Evolutionary conservation across 2,329 filamentous ascomycete genomes (phyloP).

Genomic region (Metarhizium guizhouense): DNA sequence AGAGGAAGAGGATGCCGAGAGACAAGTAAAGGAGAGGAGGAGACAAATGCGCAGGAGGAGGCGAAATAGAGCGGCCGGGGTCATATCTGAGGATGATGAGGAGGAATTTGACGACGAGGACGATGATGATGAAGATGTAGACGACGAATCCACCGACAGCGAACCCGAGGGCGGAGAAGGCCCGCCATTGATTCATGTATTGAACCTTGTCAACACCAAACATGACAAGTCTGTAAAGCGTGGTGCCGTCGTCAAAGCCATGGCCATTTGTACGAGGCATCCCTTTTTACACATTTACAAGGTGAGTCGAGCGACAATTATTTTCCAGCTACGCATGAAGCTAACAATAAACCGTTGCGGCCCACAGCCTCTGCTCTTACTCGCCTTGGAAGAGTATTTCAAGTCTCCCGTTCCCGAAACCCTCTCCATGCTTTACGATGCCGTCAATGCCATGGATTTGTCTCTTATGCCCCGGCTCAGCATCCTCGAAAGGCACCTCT

Average conservation of each 20-base stretch:
- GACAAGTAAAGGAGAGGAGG: slow-evolving; percentile 45
- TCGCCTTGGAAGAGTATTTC: slow-evolving; percentile 95
- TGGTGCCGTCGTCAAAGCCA: slow-evolving; percentile 92
- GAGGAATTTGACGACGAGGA: slow-evolving; percentile 30
- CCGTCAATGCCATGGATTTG: slow-evolving; percentile 94
- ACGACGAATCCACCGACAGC: slow-evolving; percentile 45
- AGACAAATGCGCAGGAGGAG: slow-evolving; percentile 41
- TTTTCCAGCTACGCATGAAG: not conserved
- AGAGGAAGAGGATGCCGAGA: slow-evolving; percentile 70
- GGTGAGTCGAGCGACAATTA: slow-evolving; percentile 35
- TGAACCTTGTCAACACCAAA: slow-evolving; percentile 97
- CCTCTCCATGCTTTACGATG: slow-evolving; percentile 77
- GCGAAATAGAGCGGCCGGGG: slow-evolving; percentile 40
- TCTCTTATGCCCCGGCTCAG: slow-evolving; percentile 85
- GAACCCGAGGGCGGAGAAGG: slow-evolving; percentile 69
- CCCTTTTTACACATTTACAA: slow-evolving; percentile 99
- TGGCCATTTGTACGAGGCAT: slow-evolving; percentile 97
- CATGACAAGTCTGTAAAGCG: slow-evolving; percentile 88
- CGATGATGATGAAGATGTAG: slow-evolving; percentile 40
- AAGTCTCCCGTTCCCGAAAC: slow-evolving; percentile 84
- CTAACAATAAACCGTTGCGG: slow-evolving; percentile 9
- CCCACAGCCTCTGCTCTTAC: slow-evolving; percentile 67
- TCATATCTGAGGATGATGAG: slow-evolving; percentile 35
- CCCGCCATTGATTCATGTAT: slow-evolving; percentile 88
- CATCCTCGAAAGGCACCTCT: slow-evolving; percentile 71